Evolutionary conservation across 140 eudicot genomes (phyloP), one percentile per base, ranked within the genome.

Genomic region (Senecio squalidus): DNA sequence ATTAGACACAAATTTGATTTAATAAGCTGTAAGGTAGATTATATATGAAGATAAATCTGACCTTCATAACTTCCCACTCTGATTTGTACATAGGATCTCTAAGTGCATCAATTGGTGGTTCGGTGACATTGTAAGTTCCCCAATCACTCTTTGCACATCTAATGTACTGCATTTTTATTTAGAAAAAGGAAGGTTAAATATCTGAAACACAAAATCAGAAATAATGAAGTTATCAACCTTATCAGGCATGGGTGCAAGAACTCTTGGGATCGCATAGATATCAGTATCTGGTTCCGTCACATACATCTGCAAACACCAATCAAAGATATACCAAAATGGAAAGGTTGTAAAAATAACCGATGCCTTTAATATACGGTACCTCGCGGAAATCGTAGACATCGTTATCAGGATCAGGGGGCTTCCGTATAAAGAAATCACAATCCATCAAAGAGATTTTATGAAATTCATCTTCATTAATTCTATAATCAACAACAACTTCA

Each of bases 231-330:
- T n/a, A n/a, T 24, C 5, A 57, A 91, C 98, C 96, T 86, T 82
- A 17, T 83, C 74, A 13, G 98, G 98, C 96, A 91, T 86, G n/a
- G 98, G 95, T 11, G 95, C 96, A 72, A 91, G 85, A 78, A 91
- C 91, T 74, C 74, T 77, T 15, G 98, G 96, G 73, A 91, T 87
- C 0, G 92, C 86, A 31, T 86, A 91, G 27, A 91, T 66, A 74
- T 91, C 98, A 6, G 98, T 91, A 74, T 91, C 96, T 15, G 94
- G 98, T 58, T 95, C 94, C 1, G 95, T 91, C 44, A 91, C 95
- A 74, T 91, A 91, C 98, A 91, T 91, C 98, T 90, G 71, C 66
- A 67, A 24, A n/a, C n/a, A n/a, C n/a, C n/a, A n/a, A n/a, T n/a
- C n/a, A n/a, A n/a, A n/a, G n/a, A n/a, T n/a, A n/a, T n/a, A n/a